phyloP scores from a whole-genome alignment of 257 asterid genomes.

The Jaltomata sinuosa region DNA sequence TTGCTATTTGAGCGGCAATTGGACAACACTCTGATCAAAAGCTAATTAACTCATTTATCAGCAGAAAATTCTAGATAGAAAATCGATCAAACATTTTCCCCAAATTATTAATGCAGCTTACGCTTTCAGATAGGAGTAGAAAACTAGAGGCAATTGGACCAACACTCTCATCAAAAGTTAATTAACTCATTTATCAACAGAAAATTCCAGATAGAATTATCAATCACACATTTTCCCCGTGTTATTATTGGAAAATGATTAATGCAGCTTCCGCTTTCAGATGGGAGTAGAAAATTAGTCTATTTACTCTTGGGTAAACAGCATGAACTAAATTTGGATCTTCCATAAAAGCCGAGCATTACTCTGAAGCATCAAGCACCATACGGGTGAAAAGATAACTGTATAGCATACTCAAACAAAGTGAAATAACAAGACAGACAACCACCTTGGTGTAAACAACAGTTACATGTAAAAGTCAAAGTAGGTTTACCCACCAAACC shows the following conservation, averaged over 20 bases:
- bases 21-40: background rate
- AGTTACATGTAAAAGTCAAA: constrained; percentile 5
- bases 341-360: background rate
- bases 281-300: background rate
- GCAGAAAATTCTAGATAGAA: background rate
- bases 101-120: background rate
- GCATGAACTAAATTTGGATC: background rate
- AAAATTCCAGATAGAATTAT: background rate
- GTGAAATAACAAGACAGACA: background rate
- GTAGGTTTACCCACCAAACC: constrained; percentile 52
- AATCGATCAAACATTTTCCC: no score
- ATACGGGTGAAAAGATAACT: background rate
- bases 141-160: background rate
- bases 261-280: background rate
- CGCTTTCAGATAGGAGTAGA: background rate
- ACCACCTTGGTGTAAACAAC: background rate
- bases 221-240: background rate
- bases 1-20: background rate
- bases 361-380: background rate
- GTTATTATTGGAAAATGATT: background rate
- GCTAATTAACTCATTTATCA: background rate
- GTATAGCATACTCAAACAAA: background rate
- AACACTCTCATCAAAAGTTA: background rate
- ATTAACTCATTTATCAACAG: background rate
- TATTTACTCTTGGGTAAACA: background rate